These are phyloP conservation scores for Macadamia integrifolia DNA, from an alignment of 164 flowering plant species.

Conservation along the genomic window DNA sequence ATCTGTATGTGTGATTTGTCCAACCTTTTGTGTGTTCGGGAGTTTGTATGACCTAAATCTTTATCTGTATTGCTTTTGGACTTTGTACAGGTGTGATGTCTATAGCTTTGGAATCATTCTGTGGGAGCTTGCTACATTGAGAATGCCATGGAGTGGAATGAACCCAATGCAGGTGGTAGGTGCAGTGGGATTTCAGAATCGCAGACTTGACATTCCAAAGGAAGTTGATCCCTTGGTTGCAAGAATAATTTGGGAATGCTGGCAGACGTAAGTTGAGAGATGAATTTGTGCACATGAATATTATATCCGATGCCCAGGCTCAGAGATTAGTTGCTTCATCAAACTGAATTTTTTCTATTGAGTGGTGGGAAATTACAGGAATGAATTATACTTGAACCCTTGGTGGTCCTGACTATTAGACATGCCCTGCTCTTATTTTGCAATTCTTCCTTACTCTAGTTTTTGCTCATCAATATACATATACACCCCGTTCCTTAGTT, in stretches of 20 bases:
- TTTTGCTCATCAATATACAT: no score
- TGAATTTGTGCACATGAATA: background rate
- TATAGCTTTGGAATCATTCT: conserved; percentile 96
- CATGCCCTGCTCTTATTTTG: no score
- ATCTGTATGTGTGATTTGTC: no score
- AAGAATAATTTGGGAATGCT: conserved; percentile 80
- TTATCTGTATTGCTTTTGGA: background rate
- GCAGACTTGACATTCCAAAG: conserved; percentile 85
- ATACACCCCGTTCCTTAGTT: no score
- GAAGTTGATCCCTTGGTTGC: conserved; percentile 89
- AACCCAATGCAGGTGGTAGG: conserved; percentile 99
- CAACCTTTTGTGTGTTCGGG: no score
- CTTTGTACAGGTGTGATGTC: conserved; percentile 79
- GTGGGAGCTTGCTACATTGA: conserved; percentile 96
- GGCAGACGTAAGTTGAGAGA: conserved; percentile 76
- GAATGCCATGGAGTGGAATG: conserved; percentile 99
- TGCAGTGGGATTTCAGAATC: conserved; percentile 95
- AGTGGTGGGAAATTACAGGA: no score
- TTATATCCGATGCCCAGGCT: background rate
- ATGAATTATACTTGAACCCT: no score
- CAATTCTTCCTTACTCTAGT: background rate
- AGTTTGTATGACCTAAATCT: background rate
- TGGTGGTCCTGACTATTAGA: no score
- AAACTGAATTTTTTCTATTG: background rate
- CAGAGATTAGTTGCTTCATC: background rate